Evolutionary conservation across 202 grass and related monocot species (phyloP), one percentile per base, ranked within the genome.

Genomic region (Digitaria exilis): DNA sequence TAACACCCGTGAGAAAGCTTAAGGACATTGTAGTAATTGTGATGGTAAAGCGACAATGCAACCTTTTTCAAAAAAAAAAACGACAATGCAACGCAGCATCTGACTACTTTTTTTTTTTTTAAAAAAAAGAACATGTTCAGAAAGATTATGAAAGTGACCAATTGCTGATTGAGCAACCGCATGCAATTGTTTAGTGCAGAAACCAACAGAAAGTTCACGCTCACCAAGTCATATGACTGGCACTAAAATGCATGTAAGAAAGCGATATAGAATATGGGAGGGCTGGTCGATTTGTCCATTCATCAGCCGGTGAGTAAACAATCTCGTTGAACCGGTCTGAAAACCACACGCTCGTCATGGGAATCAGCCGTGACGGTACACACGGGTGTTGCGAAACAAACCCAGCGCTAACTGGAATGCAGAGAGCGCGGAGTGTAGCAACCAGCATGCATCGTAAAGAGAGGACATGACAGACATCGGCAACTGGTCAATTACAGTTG

Each of bases 331-430:
- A 81, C 54, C 9, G 63, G 70, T 78, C 14, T 18, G 54, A 39
- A 82, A 84, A 48, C 31, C 18, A 73, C 35, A 66, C 14, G 37
- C 58, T 86, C 51, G 65, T 72, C 83, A 49, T 39, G 25, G 7
- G 48, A 77, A 85, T 78, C 58, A 10, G 21, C 37, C 4, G 37
- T 11, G 70, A 63, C 48, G 64, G 13, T 21, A n/a, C 78, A 69
- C 18, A 60, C 51, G 76, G 37, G 9, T 29, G 25, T 51, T 65
- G 32, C 28, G 77, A 87, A 82, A 54, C 73, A 82, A 87, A 44
- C 10, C 19, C 45, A 31, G 37, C 29, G 42, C 54, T 26, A 60
- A 50, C 71, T 43, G 67, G 78, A 45, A 54, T 28, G 31, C 72
- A 82, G 44, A 61, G 63, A 42, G 76, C 41, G 70, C 17, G 51